Base-by-base conservation (phyloP, 768 basidiomycete genomes). In the Galerina sulciceps region DNA sequence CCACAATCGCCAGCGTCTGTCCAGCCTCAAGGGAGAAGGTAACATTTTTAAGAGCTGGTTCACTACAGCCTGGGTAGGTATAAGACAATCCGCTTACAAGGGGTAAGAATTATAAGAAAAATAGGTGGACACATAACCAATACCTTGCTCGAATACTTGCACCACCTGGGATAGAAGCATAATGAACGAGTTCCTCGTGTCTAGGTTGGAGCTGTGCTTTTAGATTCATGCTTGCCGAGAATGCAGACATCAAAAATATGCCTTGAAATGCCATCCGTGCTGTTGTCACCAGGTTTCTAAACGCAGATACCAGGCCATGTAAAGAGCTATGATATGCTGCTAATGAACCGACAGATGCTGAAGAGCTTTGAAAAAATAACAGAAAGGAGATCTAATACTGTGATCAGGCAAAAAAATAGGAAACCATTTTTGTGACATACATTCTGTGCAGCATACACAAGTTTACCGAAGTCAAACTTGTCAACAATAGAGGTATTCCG, bases 211-310 rank as follows among this genome's bases (percentile, higher is more conserved):
- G 71, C 62, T 80, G 80, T 22, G 90, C 90, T 62, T 85, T 83
- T 60, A 93, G 73, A 62, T 83, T 81, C 78, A 86, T 87, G 47
- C 89, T 88, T 45, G 91, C 91, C 66, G 85, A 86, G 68, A 93
- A 95, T 6, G 93, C 92, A 47, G 88, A 89, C 86, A 94, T 89
- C 58, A 93, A 77, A 75, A 96, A 95, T 49, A 94, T 81, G 34
- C 86, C 85, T 71, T 96, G 93, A 65, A 89, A 93, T 17, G 86
- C 85, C 86, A 89, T 87, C 57, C 84, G 85, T 22, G 80, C 69
- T 5, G 87, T 90, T 40, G 84, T 82, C 31, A 87, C 68, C 60
- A 94, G 69, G 65, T 84, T 84, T 52, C 85, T 78, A 57, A 84
- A 79, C 10, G 90, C 85, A 66, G 83, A 82, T 11, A 93, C 78